Evolutionary conservation across 257 asterid species (phyloP).

Genomic region (Nicotiana tomentosiformis): DNA sequence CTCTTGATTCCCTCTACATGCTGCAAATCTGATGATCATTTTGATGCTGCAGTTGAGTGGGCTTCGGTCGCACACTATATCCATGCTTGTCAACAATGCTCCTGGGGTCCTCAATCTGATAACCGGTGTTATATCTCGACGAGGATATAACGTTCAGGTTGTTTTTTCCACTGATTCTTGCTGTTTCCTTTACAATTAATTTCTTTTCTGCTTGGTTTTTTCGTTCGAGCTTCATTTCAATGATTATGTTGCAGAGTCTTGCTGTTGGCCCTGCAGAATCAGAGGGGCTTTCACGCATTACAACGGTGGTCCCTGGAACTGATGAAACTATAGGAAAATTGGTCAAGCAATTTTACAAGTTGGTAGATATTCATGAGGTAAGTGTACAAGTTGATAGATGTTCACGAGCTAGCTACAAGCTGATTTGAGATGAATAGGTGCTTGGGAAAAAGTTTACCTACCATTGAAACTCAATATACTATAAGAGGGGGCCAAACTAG

Average conservation of each 20-base stretch:
- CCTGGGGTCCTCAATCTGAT: slow-evolving; percentile 86
- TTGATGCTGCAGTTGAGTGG: slow-evolving; percentile 62
- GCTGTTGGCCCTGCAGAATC: slow-evolving; percentile 85
- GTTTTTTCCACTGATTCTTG: not conserved
- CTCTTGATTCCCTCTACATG: slow-evolving; percentile 1
- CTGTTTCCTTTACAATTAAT: slow-evolving; percentile 5
- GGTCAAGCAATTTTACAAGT: slow-evolving; percentile 72
- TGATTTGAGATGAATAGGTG: slow-evolving; percentile 28
- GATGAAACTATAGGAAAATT: slow-evolving; percentile 63
- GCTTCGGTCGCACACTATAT: slow-evolving; percentile 67
- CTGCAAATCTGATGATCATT: slow-evolving; percentile 6
- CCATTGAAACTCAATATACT: not conserved
- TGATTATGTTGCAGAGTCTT: slow-evolving; percentile 60
- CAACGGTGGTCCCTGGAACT: slow-evolving; percentile 89
- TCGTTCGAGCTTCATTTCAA: slow-evolving; percentile 1
- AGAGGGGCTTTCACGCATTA: slow-evolving; percentile 79
- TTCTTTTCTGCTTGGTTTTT: not conserved
- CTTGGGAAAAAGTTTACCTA: not conserved
- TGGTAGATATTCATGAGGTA: slow-evolving; percentile 85
- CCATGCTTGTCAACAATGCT: slow-evolving; percentile 59
- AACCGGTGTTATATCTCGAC: slow-evolving; percentile 79
- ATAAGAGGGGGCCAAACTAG: not conserved
- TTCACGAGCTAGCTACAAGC: slow-evolving; percentile 67
- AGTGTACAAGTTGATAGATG: slow-evolving; percentile 62
- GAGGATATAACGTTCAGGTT: slow-evolving; percentile 84